Evolutionary conservation across 345 rosid species (phyloP), one percentile per base, ranked within the genome.

Genomic region (Brassica rapa): DNA sequence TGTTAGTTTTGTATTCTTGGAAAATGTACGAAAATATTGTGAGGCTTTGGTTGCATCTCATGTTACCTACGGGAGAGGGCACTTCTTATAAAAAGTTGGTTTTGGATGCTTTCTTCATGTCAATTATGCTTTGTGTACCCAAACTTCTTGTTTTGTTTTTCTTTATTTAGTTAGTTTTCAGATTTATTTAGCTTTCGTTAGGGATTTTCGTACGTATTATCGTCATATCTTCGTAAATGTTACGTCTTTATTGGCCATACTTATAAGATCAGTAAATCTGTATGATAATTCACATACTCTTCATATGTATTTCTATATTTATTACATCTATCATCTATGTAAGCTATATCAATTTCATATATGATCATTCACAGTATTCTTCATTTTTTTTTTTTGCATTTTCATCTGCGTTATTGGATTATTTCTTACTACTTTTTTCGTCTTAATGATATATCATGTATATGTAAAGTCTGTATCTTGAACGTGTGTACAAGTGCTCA

Each of bases 111-210:
- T 74, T 80, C 71, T 64, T 72, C 70, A 9, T 63, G 43, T 23
- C 66, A 43, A 71, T 51, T 68, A 14, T 23, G 64, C 56, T 68
- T 62, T 73, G 24, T 73, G 24, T 66, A 60, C 29, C 56, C 78
- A n/a, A 39, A 51, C 35, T 41, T 68, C 59, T 61, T 72, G 10
- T 60, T 53, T 49, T 68, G 0, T 53, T 68, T 46, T 79, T 73
- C 77, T 67, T 73, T 15, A 51, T 74, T 68, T 53, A 77, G 82
- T 73, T 79, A 61, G 70, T 62, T 79, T 73, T 68, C 70, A 73
- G 74, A 72, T 66, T 64, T 72, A 59, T 78, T 57, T 67, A 79
- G 82, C 70, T 72, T 67, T 67, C 35, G 4, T 49, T 73, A 24
- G 16, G 25, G 37, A 53, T 53, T 67, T 71, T 56, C 23, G 62